These are phyloP conservation scores for Cercospora nicotianae DNA, from an alignment of 2,329 filamentous ascomycete species.

Conservation along the genomic window DNA sequence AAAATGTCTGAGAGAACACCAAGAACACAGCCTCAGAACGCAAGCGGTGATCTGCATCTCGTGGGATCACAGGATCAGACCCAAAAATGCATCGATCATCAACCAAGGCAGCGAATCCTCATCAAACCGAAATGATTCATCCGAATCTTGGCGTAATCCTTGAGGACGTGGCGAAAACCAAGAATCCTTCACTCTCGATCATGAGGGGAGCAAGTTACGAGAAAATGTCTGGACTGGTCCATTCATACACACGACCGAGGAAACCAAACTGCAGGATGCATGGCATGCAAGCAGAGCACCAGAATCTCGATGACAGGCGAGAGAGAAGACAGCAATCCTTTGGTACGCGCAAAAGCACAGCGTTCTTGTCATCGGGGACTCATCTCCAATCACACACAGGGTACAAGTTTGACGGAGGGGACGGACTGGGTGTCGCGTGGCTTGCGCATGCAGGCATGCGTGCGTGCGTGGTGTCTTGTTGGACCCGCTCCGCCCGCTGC, in stretches of 20 bases:
- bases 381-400: not conserved
- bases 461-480: conserved; percentile 3
- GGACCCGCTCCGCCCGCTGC: not conserved
- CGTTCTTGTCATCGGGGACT: not conserved
- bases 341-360: not conserved
- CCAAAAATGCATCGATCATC: not conserved
- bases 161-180: not conserved
- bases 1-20: conserved; percentile 13
- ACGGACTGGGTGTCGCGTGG: conserved; percentile 10
- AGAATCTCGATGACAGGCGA: not conserved
- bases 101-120: not conserved
- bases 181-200: not conserved
- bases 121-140: not conserved
- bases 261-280: not conserved
- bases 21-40: not conserved
- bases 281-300: not conserved
- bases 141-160: not conserved
- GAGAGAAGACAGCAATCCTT: not conserved
- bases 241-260: not conserved
- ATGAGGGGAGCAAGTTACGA: not conserved
- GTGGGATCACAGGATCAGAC: not conserved
- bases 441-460: conserved; percentile 7
- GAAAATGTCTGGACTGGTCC: not conserved
- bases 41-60: conserved; percentile 5
- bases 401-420: not conserved